Conservation (phyloP, 768 basidiomycete species). For the Suillus cothurnatus region DNA sequence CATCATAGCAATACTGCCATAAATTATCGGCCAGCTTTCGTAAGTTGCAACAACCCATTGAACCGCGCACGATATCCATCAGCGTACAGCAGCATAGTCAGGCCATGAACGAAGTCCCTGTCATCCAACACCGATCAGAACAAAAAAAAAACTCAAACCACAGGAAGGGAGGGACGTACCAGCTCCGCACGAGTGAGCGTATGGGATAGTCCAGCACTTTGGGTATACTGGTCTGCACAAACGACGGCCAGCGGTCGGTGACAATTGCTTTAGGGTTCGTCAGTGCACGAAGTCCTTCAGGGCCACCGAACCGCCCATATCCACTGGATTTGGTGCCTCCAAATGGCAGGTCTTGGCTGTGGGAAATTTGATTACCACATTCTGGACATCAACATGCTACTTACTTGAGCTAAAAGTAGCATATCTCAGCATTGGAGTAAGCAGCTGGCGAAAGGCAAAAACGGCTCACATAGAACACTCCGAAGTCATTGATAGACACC, state of each 20-base stretch:
- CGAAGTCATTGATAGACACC: constrained; percentile 97
- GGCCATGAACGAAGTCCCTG: constrained; percentile 55
- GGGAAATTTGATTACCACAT: constrained; percentile 8
- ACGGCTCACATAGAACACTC: constrained; percentile 74
- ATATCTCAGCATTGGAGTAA: constrained; percentile 18
- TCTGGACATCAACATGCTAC: constrained; percentile 29
- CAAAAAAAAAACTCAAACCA: neutral
- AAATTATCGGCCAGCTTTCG: constrained; percentile 38
- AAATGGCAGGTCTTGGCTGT: constrained; percentile 90
- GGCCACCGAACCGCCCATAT: constrained; percentile 93
- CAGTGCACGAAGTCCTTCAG: constrained; percentile 87
- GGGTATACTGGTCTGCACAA: constrained; percentile 86
- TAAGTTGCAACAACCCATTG: constrained; percentile 40
- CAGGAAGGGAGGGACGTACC: constrained; percentile 48
- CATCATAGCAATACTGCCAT: constrained; percentile 1
- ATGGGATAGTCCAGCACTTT: constrained; percentile 85
- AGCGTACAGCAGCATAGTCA: constrained; percentile 50
- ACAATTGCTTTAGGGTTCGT: constrained; percentile 90
- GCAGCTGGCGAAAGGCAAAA: constrained; percentile 6
- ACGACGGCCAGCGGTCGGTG: constrained; percentile 81
- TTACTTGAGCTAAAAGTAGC: constrained; percentile 60
- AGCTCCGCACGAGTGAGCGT: constrained; percentile 69
- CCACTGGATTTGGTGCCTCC: constrained; percentile 92
- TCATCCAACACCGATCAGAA: constrained; percentile 3
- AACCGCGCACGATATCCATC: constrained; percentile 49